Evolutionary conservation across 2,329 filamentous ascomycete genomes (phyloP).

Genomic region (Calonectria ilicicola): DNA sequence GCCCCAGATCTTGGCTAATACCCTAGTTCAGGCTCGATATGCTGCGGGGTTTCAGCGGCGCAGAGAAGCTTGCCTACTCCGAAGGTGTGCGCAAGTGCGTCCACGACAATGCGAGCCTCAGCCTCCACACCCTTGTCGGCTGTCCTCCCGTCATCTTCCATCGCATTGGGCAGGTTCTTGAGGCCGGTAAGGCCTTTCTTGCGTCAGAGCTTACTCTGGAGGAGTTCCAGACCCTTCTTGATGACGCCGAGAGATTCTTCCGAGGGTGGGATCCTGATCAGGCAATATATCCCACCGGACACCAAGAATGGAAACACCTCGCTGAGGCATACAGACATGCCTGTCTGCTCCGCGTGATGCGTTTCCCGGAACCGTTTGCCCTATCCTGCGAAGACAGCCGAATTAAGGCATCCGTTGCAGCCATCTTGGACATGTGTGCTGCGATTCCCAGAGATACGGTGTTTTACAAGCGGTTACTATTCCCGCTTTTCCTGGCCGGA

Average conservation of each 20-base stretch:
- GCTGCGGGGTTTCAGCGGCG: slow-evolving; percentile 45
- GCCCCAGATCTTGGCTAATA: neutral
- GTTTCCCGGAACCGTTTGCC: slow-evolving; percentile 41
- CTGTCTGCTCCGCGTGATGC: slow-evolving; percentile 42
- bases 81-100: slow-evolving; percentile 40
- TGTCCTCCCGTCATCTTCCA: slow-evolving; percentile 43
- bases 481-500: slow-evolving; percentile 44
- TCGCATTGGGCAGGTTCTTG: slow-evolving; percentile 39
- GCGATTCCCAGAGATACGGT: slow-evolving; percentile 31
- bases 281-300: slow-evolving; percentile 39
- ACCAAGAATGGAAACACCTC: slow-evolving; percentile 43
- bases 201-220: neutral
- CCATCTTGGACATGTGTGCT: slow-evolving; percentile 42
- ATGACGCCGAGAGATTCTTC: slow-evolving; percentile 38
- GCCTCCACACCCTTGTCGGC: slow-evolving; percentile 42
- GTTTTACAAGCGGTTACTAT: slow-evolving; percentile 44
- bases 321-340: slow-evolving; percentile 46
- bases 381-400: slow-evolving; percentile 37
- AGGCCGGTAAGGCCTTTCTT: slow-evolving; percentile 35
- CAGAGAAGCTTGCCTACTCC: slow-evolving; percentile 45
- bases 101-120: slow-evolving; percentile 33
- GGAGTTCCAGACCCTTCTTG: slow-evolving; percentile 29
- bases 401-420: slow-evolving; percentile 38
- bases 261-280: slow-evolving; percentile 40
- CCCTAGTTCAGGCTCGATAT: slow-evolving; percentile 40